Base-by-base conservation (phyloP, 2,329 filamentous ascomycete species). In the Aspergillus sp. region DNA sequence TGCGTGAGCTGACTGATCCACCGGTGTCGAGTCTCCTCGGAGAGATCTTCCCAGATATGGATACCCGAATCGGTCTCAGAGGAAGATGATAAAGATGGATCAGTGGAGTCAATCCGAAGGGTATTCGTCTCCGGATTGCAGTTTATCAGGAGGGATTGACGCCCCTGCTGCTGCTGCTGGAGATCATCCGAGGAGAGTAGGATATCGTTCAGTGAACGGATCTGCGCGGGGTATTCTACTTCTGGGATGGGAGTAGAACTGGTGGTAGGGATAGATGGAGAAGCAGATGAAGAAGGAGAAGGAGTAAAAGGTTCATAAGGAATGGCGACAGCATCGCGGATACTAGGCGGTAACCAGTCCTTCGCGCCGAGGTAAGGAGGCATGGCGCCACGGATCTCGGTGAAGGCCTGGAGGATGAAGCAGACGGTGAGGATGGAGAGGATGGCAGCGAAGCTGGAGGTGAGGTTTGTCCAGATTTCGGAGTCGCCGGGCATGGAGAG, bases 1-100 rank as follows among this genome's bases (percentile, higher is more conserved):
- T 88, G 82, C 58, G 81, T 80, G 38, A 96, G 81, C 70, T 83
- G 85, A 66, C 84, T 76, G 77, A 87, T 91, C 92, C 92, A 96
- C 17, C 80, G 78, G 54, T 81, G 77, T 72, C 85, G 85, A 74
- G 93, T 85, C 57, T 84, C 77, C 11, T 83, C 79, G 5, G 81
- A 80, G 48, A 96, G 76, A 61, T 60, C 62, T 19, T 54, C 44
- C 62, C 62, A 64, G 21, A 38, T 49, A 23, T 25, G 57, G 10
- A 42, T 41, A 8, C 8, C 25, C 5, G 53, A 47, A 8, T 32
- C 39, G 6, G 39, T 2, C n/a, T 59, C 57, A 19, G 57, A 39
- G 19, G 19, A 11, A 36, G 19, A 11, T 2, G 27, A 30, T 32
- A 42, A 30, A n/a, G 8, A 27, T 13, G 38, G 44, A 5, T 41